Evolutionary conservation across 768 basidiomycete genomes (phyloP).

Genomic region (Agaricus subrufescens): DNA sequence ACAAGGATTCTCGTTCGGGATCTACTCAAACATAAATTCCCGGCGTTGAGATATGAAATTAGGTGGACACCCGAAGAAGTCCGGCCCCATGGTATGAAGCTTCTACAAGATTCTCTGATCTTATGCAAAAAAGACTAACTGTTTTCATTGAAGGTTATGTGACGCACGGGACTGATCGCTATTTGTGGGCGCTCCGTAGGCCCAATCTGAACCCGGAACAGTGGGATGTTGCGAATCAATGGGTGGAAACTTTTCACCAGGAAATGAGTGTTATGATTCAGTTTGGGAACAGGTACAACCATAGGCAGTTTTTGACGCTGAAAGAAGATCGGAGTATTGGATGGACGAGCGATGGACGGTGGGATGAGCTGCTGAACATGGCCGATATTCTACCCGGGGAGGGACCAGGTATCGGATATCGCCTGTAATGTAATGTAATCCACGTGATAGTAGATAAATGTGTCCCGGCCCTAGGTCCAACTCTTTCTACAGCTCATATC

Average conservation of each 20-base stretch:
- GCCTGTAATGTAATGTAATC: neutral
- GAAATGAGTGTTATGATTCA: slow-evolving; percentile 28
- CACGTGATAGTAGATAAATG: slow-evolving; percentile 9
- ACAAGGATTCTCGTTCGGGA: slow-evolving; percentile 60
- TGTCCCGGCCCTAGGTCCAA: neutral
- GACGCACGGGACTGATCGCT: slow-evolving; percentile 64
- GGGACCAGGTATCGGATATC: neutral
- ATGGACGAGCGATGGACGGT: slow-evolving; percentile 52
- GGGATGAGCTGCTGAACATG: slow-evolving; percentile 44
- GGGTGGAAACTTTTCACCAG: slow-evolving; percentile 47
- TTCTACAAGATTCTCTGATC: neutral
- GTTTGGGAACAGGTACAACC: slow-evolving; percentile 17
- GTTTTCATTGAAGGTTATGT: slow-evolving; percentile 46
- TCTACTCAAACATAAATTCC: slow-evolving; percentile 49
- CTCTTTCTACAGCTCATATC: neutral
- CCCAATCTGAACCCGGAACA: slow-evolving; percentile 45
- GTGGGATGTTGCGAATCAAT: slow-evolving; percentile 42
- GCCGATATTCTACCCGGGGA: slow-evolving; percentile 14
- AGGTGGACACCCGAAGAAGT: slow-evolving; percentile 63
- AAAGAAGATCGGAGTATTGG: slow-evolving; percentile 43
- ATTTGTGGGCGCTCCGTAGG: slow-evolving; percentile 55
- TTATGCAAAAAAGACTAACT: neutral
- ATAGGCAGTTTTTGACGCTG: slow-evolving; percentile 44
- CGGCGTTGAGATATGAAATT: slow-evolving; percentile 64
- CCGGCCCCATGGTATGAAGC: slow-evolving; percentile 44